Base-by-base conservation (phyloP, 345 rosid species). In the Brassica cretica region DNA sequence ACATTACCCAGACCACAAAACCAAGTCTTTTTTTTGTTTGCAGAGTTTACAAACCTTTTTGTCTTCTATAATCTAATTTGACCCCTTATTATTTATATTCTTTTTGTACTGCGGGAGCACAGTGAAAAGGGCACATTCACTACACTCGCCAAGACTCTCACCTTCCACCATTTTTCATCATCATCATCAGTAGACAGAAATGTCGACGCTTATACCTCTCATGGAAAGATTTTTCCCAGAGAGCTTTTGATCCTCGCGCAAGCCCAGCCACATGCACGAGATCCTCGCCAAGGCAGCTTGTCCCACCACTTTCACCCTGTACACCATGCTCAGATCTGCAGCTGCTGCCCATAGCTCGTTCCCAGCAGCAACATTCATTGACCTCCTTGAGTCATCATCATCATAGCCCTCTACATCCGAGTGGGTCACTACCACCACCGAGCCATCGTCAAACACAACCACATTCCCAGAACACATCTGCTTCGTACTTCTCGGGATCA, bases 391-490 rank as follows among this genome's bases (percentile, higher is more conserved):
- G 68, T 35, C 10, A 8, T 96, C 59, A 63, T 74, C 75, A 74
- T 74, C 68, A 89, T 89, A 95, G 63, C 98, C 98, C 68, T 88
- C 91, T 65, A 93, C 84, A 82, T 96, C 99, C 2, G 96, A 81
- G 72, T 89, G 86, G 2, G 98, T 87, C 60, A 96, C 94, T 71
- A 90, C 84, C 24, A 96, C 98, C 33, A 90, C 81, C 0, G 97
- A 88, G 49, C 91, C 85, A 66, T 93, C 98, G 72, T 93, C 98
- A 77, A 93, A 96, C 66, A 89, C 72, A 70, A 88, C 83, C 44
- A 80, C 69, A 24, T 88, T 88, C 72, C 66, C 84, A n/a, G 85
- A 14, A 55, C 70, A 58, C 61, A 72, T 65, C 73, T 65, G 80
- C 73, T 71, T 80, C 73, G 66, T 46, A 35, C 30, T 80, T 80